A percentile compares a stretch with the other conserved stretches of the same genome.
phyloP scores from a whole-genome alignment of 495 filamentous ascomycete genomes.

The Xylaria intraflava region DNA sequence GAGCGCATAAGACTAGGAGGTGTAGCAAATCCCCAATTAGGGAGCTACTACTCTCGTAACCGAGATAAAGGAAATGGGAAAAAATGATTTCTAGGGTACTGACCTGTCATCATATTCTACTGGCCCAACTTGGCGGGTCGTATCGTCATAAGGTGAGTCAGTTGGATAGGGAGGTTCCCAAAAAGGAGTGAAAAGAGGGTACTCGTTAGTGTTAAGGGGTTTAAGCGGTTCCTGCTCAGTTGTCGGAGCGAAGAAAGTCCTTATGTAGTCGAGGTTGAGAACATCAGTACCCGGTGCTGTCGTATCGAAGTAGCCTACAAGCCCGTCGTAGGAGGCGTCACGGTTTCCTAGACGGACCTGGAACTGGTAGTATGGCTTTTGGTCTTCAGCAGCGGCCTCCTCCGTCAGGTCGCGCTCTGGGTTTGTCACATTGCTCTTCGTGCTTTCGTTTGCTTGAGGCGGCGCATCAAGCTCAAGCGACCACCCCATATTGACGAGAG shows the following conservation, averaged over 20 bases:
- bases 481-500: conserved; percentile 41
- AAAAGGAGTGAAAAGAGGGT: conserved; percentile 21
- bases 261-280: conserved; percentile 25
- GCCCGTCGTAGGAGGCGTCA: conserved; percentile 31
- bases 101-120: conserved; percentile 1
- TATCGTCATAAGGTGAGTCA: not conserved
- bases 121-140: not conserved
- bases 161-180: conserved; percentile 12
- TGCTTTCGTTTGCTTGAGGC: conserved; percentile 11
- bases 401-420: not conserved
- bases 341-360: conserved; percentile 38
- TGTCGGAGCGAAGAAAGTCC: conserved; percentile 26
- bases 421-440: not conserved
- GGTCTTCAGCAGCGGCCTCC: not conserved
- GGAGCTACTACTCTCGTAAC: too few species aligned
- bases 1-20: too few species aligned
- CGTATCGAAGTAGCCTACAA: conserved; percentile 38
- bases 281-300: conserved; percentile 6
- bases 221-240: conserved; percentile 4
- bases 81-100: too few species aligned
- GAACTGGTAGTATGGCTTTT: conserved; percentile 27
- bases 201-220: conserved; percentile 14
- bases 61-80: too few species aligned
- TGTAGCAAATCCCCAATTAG: too few species aligned
- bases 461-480: conserved; percentile 37